These are phyloP conservation scores for Pythium diclinum DNA, from an alignment of 352 stramenopile species.

Conservation along the genomic window DNA sequence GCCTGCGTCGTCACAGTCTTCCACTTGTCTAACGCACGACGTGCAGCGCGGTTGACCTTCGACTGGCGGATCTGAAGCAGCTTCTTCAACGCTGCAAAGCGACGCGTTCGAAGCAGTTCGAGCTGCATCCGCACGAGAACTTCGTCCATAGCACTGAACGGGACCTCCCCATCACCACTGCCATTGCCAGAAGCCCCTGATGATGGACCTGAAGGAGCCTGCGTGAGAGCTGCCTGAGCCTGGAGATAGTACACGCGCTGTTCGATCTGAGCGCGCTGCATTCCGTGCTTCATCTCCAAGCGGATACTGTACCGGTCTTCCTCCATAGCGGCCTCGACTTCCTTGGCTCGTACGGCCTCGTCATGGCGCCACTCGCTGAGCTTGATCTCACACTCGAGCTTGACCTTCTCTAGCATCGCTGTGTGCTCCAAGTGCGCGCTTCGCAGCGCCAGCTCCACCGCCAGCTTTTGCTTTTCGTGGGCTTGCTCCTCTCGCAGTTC, in stretches of 20 bases:
- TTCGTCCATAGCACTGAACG: conserved; percentile 52
- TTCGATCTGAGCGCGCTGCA: conserved; percentile 61
- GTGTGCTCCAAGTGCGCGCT: conserved; percentile 46
- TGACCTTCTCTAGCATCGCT: conserved; percentile 44
- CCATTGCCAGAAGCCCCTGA: not conserved
- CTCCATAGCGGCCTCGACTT: conserved; percentile 50
- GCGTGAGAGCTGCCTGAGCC: conserved; percentile 29
- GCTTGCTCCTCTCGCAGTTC: conserved; percentile 49
- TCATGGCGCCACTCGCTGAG: conserved; percentile 54
- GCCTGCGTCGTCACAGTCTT: conserved; percentile 33
- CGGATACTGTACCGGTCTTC: conserved; percentile 66
- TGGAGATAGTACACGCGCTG: conserved; percentile 52
- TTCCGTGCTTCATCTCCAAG: conserved; percentile 56
- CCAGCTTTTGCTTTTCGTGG: conserved; percentile 48
- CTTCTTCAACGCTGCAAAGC: conserved; percentile 65
- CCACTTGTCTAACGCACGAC: conserved; percentile 44
- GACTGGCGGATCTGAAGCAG: conserved; percentile 50
- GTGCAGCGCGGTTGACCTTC: conserved; percentile 31
- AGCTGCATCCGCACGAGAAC: conserved; percentile 64
- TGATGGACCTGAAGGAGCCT: not conserved
- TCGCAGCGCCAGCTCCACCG: conserved; percentile 46
- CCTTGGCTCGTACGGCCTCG: conserved; percentile 50
- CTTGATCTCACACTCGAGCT: conserved; percentile 44
- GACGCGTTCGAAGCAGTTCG: conserved; percentile 55
- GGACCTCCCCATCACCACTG: not conserved